Evolutionary conservation across 2,329 filamentous ascomycete species (phyloP), one percentile per base, ranked within the genome.

Genomic region (Zymoseptoria crescenta): DNA sequence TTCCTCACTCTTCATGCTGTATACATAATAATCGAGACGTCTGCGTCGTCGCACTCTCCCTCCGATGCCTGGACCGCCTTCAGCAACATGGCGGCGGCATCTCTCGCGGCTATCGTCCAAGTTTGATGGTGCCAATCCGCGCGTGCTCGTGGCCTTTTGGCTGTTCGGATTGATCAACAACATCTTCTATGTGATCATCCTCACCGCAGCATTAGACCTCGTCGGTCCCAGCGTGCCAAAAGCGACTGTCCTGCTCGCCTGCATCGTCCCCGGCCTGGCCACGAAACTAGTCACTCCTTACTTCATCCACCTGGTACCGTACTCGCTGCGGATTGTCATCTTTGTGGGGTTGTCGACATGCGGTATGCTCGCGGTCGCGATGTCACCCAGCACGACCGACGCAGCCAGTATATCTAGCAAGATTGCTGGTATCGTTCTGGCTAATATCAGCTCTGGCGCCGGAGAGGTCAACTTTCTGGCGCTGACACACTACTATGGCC

Each of bases 201-300:
- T 99, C 69, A 95, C 91, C 29, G 89, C 94, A 41, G 94, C 94
- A 3, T 88, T 96, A 69, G 94, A 99, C 70, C 88, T 99, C 62
- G 94, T 97, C 67, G 93, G 93, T 41, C 87, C 89, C 30, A 74
- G 80, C 64, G 81, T 96, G 1, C 94, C 94, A 54, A 97, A 97
- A 74, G 91, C 89, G 67, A 83, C 95, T 58, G 93, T 99, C 57
- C 86, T 97, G 57, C 88, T 97, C 62, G 91, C 91, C 72, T 91
- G 96, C 73, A 91, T 97, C 57, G 79, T 96, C 21, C 94, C 94
- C 1, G 91, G 89, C 9, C 96, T 99, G 75, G 74, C 89, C 57
- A 89, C 88, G 55, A 59, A 59, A 55, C 82, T 97, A 54, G 78
- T 91, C 69, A 91, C 90, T 0, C 94, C 94, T 0, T 96, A 97